Conservation (phyloP, 805 yeast species). For the Yarrowia bubula region DNA sequence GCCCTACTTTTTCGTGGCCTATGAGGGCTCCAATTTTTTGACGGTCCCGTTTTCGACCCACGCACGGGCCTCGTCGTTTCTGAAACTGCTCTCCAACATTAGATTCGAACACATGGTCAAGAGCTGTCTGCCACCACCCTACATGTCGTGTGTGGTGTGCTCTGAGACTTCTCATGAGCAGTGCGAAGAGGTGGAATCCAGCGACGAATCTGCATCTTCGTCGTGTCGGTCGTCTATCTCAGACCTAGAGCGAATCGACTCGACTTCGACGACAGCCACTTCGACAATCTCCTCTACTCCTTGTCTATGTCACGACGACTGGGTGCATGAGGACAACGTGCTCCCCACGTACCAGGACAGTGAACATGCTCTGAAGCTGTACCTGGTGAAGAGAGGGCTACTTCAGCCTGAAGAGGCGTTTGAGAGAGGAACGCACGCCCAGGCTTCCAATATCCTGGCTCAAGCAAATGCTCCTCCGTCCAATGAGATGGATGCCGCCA, state of each 20-base stretch:
- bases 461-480: conserved; percentile 25
- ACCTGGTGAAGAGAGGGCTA: conserved; percentile 19
- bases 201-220: neutral
- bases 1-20: conserved; percentile 31
- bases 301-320: conserved; percentile 27
- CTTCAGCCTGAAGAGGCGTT: conserved; percentile 10
- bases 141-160: conserved; percentile 22
- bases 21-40: conserved; percentile 30
- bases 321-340: conserved; percentile 32
- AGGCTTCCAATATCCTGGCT: conserved; percentile 1
- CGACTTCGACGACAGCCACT: neutral
- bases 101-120: conserved; percentile 39
- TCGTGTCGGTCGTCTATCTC: conserved; percentile 11
- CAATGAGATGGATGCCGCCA: conserved; percentile 3
- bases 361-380: conserved; percentile 32
- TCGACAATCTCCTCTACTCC: conserved; percentile 12
- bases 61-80: conserved; percentile 34
- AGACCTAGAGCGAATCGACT: conserved; percentile 9
- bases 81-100: conserved; percentile 36
- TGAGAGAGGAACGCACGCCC: conserved; percentile 5
- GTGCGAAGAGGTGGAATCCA: neutral
- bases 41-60: conserved; percentile 36
- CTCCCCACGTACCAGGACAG: conserved; percentile 33
- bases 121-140: conserved; percentile 38
- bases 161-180: neutral